Percentiles rank a stretch among this genome's conserved stretches.
Evolutionary conservation across 2,329 filamentous ascomycete species (phyloP).

Genomic region (Colletotrichum abscissum): DNA sequence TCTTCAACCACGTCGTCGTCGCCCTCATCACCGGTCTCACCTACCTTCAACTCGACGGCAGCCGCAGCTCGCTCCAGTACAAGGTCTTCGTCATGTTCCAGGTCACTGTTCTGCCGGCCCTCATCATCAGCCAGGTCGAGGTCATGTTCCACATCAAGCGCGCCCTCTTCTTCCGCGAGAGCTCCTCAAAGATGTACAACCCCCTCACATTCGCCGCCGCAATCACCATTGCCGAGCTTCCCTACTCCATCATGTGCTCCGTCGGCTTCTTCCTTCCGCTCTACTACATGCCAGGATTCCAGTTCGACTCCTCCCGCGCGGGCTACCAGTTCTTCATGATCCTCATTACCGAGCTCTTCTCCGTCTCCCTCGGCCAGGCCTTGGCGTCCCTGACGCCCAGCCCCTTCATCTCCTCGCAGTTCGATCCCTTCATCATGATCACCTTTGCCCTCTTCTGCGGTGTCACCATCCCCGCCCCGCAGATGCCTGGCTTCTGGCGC

Average conservation of each 20-base stretch:
- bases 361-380: conserved; percentile 81
- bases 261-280: conserved; percentile 84
- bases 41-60: conserved; percentile 82
- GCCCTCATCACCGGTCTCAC: conserved; percentile 82
- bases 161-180: conserved; percentile 87
- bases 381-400: conserved; percentile 82
- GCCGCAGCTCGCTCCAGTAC: conserved; percentile 82
- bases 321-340: conserved; percentile 91
- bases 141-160: conserved; percentile 85
- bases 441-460: conserved; percentile 89
- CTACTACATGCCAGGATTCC: conserved; percentile 87
- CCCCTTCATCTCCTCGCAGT: conserved; percentile 81
- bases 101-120: conserved; percentile 82
- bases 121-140: conserved; percentile 87
- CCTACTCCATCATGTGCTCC: conserved; percentile 84
- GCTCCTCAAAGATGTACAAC: conserved; percentile 87
- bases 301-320: conserved; percentile 70
- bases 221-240: conserved; percentile 86
- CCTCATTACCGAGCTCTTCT: conserved; percentile 85
- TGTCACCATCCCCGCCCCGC: conserved; percentile 81
- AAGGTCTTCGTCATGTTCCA: conserved; percentile 93
- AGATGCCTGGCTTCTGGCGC: conserved; percentile 84
- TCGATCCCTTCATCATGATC: conserved; percentile 86
- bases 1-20: conserved; percentile 87
- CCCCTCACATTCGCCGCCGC: conserved; percentile 81